Percentiles rank a stretch among this genome's conserved stretches.
Conservation (phyloP, 192 early-diverging fungal species). For the Phlyctochytrium arcticum region DNA sequence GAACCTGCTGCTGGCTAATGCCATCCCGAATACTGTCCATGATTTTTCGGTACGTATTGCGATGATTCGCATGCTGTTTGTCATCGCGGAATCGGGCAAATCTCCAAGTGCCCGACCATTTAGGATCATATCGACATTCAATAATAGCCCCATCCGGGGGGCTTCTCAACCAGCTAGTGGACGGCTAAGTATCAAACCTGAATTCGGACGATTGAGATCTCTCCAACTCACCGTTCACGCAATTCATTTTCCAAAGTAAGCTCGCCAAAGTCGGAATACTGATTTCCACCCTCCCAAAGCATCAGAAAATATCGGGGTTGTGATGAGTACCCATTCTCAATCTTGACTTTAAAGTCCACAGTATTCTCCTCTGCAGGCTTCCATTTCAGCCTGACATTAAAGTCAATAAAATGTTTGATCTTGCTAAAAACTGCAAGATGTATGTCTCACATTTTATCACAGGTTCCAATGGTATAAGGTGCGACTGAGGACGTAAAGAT, state of each 20-base stretch:
- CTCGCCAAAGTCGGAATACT: conserved; percentile 33
- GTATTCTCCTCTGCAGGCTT: conserved; percentile 59
- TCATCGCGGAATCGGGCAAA: conserved; percentile 54
- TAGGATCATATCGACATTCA: conserved; percentile 55
- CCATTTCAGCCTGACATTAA: conserved; percentile 52
- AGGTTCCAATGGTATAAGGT: conserved; percentile 48
- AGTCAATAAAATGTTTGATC: not conserved
- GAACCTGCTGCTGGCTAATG: conserved; percentile 35
- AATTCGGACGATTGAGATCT: not conserved
- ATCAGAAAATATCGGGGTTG: conserved; percentile 2
- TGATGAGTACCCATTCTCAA: not conserved
- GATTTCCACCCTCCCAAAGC: conserved; percentile 25
- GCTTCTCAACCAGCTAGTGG: conserved; percentile 30
- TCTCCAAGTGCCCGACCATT: conserved; percentile 46
- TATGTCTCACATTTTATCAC: conserved; percentile 46
- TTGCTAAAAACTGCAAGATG: not conserved
- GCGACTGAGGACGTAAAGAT: conserved; percentile 62
- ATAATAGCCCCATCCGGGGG: conserved; percentile 42
- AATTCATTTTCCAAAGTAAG: conserved; percentile 33
- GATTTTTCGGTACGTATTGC: conserved; percentile 42
- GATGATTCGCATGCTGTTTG: conserved; percentile 52
- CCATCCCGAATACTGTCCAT: conserved; percentile 50
- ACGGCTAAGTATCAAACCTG: not conserved
- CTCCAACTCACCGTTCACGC: conserved; percentile 5
- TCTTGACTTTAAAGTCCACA: conserved; percentile 49